These are phyloP conservation scores for Loxodes magnus DNA, from an alignment of 73 alveolate genomes.

Conservation along the genomic window DNA sequence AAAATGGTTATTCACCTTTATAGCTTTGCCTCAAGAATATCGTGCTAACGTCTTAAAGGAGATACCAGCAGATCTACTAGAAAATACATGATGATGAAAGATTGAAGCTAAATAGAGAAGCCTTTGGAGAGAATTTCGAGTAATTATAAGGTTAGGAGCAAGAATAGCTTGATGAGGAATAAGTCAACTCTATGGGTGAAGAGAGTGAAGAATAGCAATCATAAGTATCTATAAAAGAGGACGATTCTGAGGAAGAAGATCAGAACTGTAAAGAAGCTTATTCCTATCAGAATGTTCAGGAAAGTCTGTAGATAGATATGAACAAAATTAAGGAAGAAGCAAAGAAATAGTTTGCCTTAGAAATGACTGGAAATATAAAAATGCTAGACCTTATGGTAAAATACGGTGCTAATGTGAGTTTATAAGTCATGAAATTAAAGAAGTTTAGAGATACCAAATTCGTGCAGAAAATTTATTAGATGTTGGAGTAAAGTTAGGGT, in stretches of 20 bases:
- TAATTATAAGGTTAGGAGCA: conserved; percentile 13
- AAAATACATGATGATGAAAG: conserved; percentile 21
- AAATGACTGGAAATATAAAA: no score
- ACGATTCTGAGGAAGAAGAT: conserved; percentile 8
- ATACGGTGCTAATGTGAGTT: conserved; percentile 46
- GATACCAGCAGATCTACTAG: no score
- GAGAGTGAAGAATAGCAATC: conserved; percentile 16
- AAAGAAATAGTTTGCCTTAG: no score
- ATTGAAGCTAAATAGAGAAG: conserved; percentile 18
- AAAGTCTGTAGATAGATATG: no score
- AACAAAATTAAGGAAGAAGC: no score
- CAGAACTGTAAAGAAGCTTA: conserved; percentile 15
- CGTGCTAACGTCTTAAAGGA: no score
- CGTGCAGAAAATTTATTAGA: no score
- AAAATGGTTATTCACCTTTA: no score
- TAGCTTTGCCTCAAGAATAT: no score
- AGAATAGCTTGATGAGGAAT: conserved; percentile 9
- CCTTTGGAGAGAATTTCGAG: conserved; percentile 14
- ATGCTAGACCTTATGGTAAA: conserved; percentile 22
- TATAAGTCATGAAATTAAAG: conserved; percentile 27
- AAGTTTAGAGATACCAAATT: conserved; percentile 46
- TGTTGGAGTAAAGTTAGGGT: no score
- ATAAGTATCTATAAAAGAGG: conserved; percentile 14
- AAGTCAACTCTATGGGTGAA: conserved; percentile 4
- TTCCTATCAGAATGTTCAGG: conserved; percentile 13